A percentile compares a stretch with the other conserved stretches of the same genome.
Conservation (phyloP, 345 rosid genomes). For the Draba incana region DNA sequence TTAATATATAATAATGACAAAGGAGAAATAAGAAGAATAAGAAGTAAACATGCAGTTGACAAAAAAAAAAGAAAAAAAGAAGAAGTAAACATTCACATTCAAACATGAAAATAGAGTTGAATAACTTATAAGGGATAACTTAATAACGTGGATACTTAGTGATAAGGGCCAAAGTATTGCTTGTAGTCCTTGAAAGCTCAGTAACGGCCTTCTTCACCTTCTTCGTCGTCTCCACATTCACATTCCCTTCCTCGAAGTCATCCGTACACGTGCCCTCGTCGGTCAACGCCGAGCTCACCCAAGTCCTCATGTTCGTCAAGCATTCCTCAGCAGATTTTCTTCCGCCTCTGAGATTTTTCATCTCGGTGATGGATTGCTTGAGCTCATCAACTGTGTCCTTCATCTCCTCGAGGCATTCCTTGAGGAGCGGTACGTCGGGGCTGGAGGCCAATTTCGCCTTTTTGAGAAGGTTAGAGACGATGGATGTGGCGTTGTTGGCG, state of each 20-base stretch:
- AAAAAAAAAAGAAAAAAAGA: background rate
- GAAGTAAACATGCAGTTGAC: no score
- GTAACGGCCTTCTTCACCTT: constrained; percentile 48
- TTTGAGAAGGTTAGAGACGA: constrained; percentile 40
- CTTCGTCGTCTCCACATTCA: constrained; percentile 46
- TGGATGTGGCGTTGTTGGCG: constrained; percentile 40
- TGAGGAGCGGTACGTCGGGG: constrained; percentile 43
- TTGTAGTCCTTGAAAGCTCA: constrained; percentile 52
- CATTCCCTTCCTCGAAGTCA: constrained; percentile 54
- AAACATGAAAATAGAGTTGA: background rate
- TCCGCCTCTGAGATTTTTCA: constrained; percentile 37
- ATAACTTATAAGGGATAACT: constrained; percentile 2
- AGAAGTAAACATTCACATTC: constrained; percentile 27
- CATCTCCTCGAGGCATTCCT: constrained; percentile 54
- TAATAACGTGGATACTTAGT: constrained; percentile 41
- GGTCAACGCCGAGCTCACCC: constrained; percentile 75
- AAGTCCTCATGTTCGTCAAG: constrained; percentile 54
- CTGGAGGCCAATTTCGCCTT: constrained; percentile 37
- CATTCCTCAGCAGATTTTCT: constrained; percentile 40
- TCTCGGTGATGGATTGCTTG: constrained; percentile 46
- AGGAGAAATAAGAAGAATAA: no score
- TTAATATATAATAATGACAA: no score
- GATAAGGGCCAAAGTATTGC: constrained; percentile 72
- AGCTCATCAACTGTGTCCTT: constrained; percentile 60
- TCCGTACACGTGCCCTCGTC: constrained; percentile 72